A percentile compares a stretch with the other conserved stretches of the same genome.
Conservation (phyloP, 2,329 filamentous ascomycete genomes). For the Ceratocystis ficicola region DNA sequence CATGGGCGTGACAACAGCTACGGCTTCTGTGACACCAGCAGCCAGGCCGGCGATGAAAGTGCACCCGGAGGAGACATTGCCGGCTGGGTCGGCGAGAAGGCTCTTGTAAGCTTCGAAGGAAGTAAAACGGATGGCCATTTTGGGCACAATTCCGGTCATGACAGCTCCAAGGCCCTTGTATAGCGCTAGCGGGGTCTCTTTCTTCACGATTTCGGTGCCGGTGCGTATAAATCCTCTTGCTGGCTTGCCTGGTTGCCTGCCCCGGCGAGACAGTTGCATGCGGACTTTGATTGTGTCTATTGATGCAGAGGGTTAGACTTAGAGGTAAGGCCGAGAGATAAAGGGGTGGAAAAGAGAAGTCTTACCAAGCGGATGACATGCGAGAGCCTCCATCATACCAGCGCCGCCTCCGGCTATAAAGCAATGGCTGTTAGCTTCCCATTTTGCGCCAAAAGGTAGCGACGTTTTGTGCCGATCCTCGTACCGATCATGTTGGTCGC, state of each 20-base stretch:
- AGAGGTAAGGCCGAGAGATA: conserved; percentile 20
- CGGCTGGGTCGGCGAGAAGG: conserved; percentile 57
- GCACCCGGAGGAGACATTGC: conserved; percentile 53
- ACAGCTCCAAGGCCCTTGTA: conserved; percentile 99
- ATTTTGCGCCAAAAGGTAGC: neutral
- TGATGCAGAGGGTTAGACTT: neutral
- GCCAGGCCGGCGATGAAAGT: conserved; percentile 71
- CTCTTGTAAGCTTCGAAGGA: conserved; percentile 96
- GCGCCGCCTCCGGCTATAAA: conserved; percentile 81
- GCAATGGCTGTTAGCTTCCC: conserved; percentile 36
- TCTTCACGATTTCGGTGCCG: conserved; percentile 71
- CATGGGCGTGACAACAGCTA: conserved; percentile 94
- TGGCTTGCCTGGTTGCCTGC: conserved; percentile 68
- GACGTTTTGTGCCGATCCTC: neutral
- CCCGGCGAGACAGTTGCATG: conserved; percentile 91
- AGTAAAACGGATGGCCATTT: conserved; percentile 98
- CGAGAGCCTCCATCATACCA: conserved; percentile 98
- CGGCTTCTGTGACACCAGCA: conserved; percentile 91
- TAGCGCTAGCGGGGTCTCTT: conserved; percentile 81
- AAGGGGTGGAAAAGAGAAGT: conserved; percentile 25
- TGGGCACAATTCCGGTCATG: conserved; percentile 88
- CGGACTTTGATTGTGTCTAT: conserved; percentile 95
- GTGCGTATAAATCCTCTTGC: conserved; percentile 80
- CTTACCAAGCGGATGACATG: conserved; percentile 80
- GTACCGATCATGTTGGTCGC: conserved; percentile 85